A percentile compares a stretch with the other conserved stretches of the same genome.
Conservation (phyloP, 305 asterid species). For the Euphrasia arctica region DNA sequence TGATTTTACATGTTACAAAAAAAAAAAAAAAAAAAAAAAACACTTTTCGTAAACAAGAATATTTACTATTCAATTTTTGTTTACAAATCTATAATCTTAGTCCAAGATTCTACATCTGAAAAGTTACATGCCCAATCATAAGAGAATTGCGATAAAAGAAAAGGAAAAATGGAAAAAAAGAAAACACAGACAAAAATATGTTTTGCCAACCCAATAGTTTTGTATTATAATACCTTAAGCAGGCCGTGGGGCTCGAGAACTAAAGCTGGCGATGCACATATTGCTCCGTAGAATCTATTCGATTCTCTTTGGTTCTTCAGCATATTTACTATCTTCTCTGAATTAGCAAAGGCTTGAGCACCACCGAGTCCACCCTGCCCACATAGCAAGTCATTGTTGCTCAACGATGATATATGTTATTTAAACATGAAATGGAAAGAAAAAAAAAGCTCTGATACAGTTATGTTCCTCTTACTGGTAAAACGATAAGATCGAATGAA, state of each 20-base stretch:
- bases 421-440: background rate
- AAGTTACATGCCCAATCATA: no score
- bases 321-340: constrained; percentile 66
- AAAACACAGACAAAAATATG: background rate
- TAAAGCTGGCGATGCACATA: constrained; percentile 96
- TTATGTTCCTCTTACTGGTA: constrained; percentile 62
- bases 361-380: constrained; percentile 96
- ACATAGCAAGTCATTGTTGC: background rate
- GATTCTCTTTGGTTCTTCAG: constrained; percentile 81
- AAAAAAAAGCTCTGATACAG: constrained; percentile 6
- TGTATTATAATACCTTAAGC: constrained; percentile 51
- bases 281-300: constrained; percentile 71
- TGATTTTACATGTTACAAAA: no score
- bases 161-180: background rate
- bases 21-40: no score
- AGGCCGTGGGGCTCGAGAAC: constrained; percentile 88
- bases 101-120: no score
- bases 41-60: no score
- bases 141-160: no score
- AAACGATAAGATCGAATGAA: constrained; percentile 71
- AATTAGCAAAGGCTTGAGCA: constrained; percentile 78
- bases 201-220: background rate
- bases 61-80: no score
- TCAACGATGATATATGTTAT: constrained; percentile 9
- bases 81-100: no score